Evolutionary conservation across 768 basidiomycete genomes (phyloP), one percentile per base, ranked within the genome.

Genomic region (Panellus pusillus): DNA sequence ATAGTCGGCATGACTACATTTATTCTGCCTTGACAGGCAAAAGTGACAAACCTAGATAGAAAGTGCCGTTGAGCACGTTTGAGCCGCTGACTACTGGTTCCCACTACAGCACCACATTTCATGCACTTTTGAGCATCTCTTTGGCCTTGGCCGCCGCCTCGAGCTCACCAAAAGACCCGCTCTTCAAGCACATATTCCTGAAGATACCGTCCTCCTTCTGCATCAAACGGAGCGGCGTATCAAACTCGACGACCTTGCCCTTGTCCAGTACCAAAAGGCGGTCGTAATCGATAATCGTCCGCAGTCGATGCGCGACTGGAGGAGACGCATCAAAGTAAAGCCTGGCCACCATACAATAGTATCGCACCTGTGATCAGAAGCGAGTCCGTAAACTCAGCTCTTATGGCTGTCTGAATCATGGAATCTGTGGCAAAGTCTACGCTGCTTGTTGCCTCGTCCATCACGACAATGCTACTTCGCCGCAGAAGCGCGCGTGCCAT

Each of bases 381-480:
- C 12, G 86, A 88, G 39, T 82, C 77, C 8, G 74, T 80, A 66
- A 96, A 96, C 63, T 95, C 91, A 59, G 88, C 86, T 6, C 92
- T 75, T 42, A 97, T 94, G 1, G 92, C 88, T 31, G 81, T 75
- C 66, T 96, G 93, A 52, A 96, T 95, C 72, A 91, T 93, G 12
- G 88, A 80, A 62, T 95, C 93, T 28, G 93, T 93, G 8, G 20
- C 17, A 29, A 54, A 48, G 19, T 53, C 52, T 1, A 53, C 52
- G 19, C 52, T 53, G 8, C 52, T 89, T 12, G 89, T 92, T 14
- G 91, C 90, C 61, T 92, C 90, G 56, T 91, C 91, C 29, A 92
- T 72, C n/a, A 93, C 80, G 49, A 92, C 84, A 58, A 93, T 81
- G 13, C 83, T 71, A 64, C 83, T 89, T 5, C 81, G 78, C n/a